phyloP scores from a whole-genome alignment of 352 stramenopile species.

The Phytopythium ostracodes region DNA sequence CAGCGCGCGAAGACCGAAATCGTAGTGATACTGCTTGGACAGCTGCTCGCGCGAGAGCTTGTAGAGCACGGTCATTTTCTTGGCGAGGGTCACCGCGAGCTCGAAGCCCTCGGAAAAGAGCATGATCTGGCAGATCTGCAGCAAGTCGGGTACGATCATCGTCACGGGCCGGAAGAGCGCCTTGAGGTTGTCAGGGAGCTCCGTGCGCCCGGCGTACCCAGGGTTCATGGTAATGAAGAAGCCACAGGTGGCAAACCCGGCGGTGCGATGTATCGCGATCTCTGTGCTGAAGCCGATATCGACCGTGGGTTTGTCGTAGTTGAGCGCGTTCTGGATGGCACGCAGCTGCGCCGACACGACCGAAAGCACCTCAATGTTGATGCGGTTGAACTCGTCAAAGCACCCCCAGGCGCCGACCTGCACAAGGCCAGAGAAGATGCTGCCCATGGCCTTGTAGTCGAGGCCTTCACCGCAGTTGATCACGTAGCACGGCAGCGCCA shows the following conservation, averaged over 20 bases:
- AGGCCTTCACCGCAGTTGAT: slow-evolving; percentile 91
- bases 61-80: slow-evolving; percentile 96
- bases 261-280: slow-evolving; percentile 90
- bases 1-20: slow-evolving; percentile 92
- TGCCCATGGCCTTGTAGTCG: slow-evolving; percentile 92
- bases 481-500: slow-evolving; percentile 91
- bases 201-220: slow-evolving; percentile 89
- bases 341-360: slow-evolving; percentile 87
- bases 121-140: slow-evolving; percentile 95
- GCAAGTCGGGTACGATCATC: slow-evolving; percentile 92
- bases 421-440: slow-evolving; percentile 87
- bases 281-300: slow-evolving; percentile 91
- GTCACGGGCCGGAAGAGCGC: slow-evolving; percentile 91
- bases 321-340: slow-evolving; percentile 91
- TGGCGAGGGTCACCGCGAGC: slow-evolving; percentile 83
- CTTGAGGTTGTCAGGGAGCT: slow-evolving; percentile 92
- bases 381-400: slow-evolving; percentile 88
- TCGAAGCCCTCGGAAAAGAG: slow-evolving; percentile 93
- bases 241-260: slow-evolving; percentile 90
- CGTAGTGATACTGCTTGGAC: slow-evolving; percentile 95
- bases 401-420: slow-evolving; percentile 87
- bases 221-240: slow-evolving; percentile 97
- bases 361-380: slow-evolving; percentile 85
- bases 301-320: slow-evolving; percentile 88
- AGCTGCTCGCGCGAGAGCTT: slow-evolving; percentile 94